Evolutionary conservation across 352 stramenopile species (phyloP), one percentile per base, ranked within the genome.

Genomic region (Phytopythium helicoides): DNA sequence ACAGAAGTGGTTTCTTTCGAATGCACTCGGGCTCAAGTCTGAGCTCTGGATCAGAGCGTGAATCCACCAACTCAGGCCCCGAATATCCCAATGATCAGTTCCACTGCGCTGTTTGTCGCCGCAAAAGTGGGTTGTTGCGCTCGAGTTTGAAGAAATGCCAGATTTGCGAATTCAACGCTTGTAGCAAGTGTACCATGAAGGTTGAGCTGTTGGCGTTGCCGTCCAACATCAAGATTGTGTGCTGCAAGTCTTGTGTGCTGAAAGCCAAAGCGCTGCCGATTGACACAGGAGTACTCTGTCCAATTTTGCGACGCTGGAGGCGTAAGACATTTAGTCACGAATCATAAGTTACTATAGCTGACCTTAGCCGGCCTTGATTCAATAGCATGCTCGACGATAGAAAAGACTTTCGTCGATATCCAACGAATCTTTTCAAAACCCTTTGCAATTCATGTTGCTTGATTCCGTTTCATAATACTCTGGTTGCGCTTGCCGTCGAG

Each of bases 171-270:
- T 44, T 64, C 28, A 47, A 51, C 11, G 51, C 56, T 12, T 81
- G 71, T 52, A 62, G 57, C 37, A 77, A 73, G 38, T 81, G 71
- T 52, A 61, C 66, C 45, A 52, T 78, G 38, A 76, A 73, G 25
- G 58, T 68, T 21, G 66, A 62, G 14, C 41, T 81, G 25, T 62
- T 71, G 16, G 68, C 58, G 0, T 52, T 46, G 7, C 50, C 54
- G 1, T 59, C 58, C 10, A 59, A 71, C n/a, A 58, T 76, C 7
- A 62, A 56, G 26, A 49, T 69, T 7, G 15, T 52, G 14, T 77
- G 67, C 55, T 81, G 71, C 40, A 77, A 69, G 52, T 16, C 63
- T 1, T 81, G 71, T 47, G 71, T 81, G 19, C 40, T 78, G 28
- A 62, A 61, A 14, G 63, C 64, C 16, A 77, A 72, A 21, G 41